Conservation (phyloP, 441 rosid genomes). For the Populus hybrid region DNA sequence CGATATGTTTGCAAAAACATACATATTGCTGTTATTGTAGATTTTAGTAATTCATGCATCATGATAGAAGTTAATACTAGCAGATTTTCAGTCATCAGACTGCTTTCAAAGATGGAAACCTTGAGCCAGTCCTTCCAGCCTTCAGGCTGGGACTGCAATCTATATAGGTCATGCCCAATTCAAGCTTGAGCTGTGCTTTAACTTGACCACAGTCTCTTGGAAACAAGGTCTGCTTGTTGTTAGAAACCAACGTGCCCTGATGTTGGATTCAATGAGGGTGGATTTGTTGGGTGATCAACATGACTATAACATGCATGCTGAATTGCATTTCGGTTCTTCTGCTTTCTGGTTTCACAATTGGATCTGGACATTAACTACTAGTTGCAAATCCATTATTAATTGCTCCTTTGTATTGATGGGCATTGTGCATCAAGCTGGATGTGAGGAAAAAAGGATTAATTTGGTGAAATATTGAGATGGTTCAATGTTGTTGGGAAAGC, state of each 20-base stretch:
- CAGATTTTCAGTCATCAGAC: background rate
- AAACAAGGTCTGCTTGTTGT: background rate
- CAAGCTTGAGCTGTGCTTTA: background rate
- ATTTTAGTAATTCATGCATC: background rate
- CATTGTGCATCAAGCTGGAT: background rate
- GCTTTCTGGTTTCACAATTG: background rate
- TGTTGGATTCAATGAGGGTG: constrained; percentile 3
- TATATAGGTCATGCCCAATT: background rate
- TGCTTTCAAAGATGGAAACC: background rate
- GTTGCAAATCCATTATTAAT: background rate
- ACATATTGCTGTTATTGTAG: background rate
- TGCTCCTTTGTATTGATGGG: background rate
- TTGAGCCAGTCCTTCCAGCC: background rate
- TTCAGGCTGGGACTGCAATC: background rate
- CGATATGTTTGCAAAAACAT: background rate
- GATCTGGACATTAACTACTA: background rate
- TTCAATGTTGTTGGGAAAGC: background rate
- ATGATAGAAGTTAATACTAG: background rate
- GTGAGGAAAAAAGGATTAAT: background rate
- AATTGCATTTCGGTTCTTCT: background rate
- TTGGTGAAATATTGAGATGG: background rate
- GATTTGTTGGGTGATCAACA: no score
- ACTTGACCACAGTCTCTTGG: background rate
- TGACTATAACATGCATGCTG: background rate
- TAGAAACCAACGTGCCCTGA: background rate